Percentiles rank a stretch among this genome's conserved stretches.
Evolutionary conservation across 768 basidiomycete species (phyloP).

Genomic region (Suillus bovinus): DNA sequence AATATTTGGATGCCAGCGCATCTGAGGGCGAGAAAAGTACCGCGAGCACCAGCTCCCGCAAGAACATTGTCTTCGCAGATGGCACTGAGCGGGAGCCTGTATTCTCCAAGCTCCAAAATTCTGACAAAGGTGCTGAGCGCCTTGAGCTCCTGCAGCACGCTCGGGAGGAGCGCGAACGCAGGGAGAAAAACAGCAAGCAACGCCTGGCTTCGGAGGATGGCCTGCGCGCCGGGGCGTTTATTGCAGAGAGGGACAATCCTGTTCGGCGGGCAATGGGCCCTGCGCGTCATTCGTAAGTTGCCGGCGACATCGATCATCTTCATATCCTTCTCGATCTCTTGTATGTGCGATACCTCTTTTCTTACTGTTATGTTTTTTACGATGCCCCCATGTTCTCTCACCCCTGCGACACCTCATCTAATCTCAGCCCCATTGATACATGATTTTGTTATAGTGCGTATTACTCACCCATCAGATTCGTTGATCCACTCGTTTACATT

Average conservation of each 20-base stretch:
- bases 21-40: no score
- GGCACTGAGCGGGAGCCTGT: slow-evolving; percentile 10
- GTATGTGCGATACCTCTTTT: slow-evolving; percentile 2
- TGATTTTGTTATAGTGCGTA: background rate
- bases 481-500: background rate
- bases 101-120: slow-evolving; percentile 9
- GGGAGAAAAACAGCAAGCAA: no score
- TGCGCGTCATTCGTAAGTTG: background rate
- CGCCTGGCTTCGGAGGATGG: no score
- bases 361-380: slow-evolving; percentile 1
- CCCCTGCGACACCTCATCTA: slow-evolving; percentile 1
- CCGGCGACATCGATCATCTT: background rate
- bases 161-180: no score
- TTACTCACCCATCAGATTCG: background rate
- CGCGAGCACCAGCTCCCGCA: no score
- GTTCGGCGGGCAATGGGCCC: slow-evolving; percentile 33
- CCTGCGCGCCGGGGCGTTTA: no score
- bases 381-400: background rate
- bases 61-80: background rate
- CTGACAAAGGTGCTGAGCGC: slow-evolving; percentile 9
- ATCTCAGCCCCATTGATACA: background rate
- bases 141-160: slow-evolving; percentile 6
- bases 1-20: background rate
- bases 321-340: background rate
- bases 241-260: slow-evolving; percentile 29